Evolutionary conservation across 495 filamentous ascomycete genomes (phyloP).

Genomic region (Tetracladium setigerum): DNA sequence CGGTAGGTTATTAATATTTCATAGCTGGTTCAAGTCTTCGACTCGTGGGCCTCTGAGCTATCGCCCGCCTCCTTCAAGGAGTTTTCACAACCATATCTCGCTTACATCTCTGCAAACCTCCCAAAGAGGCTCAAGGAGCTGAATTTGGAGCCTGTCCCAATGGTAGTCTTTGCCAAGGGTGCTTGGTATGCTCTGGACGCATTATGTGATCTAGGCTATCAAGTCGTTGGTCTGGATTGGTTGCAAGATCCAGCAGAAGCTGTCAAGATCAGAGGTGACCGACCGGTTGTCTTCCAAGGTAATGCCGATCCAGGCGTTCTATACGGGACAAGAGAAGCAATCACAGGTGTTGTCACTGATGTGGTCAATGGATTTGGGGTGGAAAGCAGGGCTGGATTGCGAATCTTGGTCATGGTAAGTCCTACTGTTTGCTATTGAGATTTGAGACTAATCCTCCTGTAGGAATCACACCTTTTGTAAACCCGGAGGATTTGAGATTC

Average conservation of each 20-base stretch:
- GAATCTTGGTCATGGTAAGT: slow-evolving; percentile 80
- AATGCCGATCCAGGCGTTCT: slow-evolving; percentile 93
- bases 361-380: slow-evolving; percentile 81
- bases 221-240: slow-evolving; percentile 94
- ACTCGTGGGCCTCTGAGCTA: slow-evolving; percentile 95
- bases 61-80: slow-evolving; percentile 72
- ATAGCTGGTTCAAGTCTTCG: slow-evolving; percentile 92
- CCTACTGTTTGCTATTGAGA: neutral
- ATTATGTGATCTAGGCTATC: slow-evolving; percentile 80
- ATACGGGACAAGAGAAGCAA: slow-evolving; percentile 74
- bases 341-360: slow-evolving; percentile 67
- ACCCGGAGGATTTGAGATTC: slow-evolving; percentile 85
- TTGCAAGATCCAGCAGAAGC: slow-evolving; percentile 83
- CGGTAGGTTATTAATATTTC: neutral
- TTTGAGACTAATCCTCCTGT: slow-evolving; percentile 5
- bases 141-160: slow-evolving; percentile 72
- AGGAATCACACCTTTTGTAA: slow-evolving; percentile 89
- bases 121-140: slow-evolving; percentile 65
- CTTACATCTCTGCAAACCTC: slow-evolving; percentile 70
- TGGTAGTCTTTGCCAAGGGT: slow-evolving; percentile 99
- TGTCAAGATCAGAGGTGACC: slow-evolving; percentile 61
- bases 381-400: slow-evolving; percentile 87
- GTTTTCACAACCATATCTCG: slow-evolving; percentile 81
- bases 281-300: slow-evolving; percentile 74
- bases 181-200: slow-evolving; percentile 94